Base-by-base conservation (phyloP, 306 rosid species). In the Vigna radiata region DNA sequence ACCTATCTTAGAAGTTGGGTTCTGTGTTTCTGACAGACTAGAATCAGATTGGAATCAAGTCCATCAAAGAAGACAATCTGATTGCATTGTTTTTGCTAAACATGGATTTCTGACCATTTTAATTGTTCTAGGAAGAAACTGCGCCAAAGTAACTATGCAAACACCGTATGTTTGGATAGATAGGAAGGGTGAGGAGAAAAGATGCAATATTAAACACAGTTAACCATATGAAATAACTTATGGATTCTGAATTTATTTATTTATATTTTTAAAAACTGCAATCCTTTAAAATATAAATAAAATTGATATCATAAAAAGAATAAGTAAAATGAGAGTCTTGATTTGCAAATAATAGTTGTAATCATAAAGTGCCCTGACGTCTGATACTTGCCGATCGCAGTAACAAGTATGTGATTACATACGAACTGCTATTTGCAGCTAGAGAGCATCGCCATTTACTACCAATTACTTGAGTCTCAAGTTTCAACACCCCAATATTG, bases 311-410 rank as follows among this genome's bases (percentile, higher is more conserved):
- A 23, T 65, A 27, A 75, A 25, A 44, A 59, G 18, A 25, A 4
- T 41, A 19, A 75, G 59, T 68, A 68, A 67, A 67, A 11, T 4
- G 23, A 73, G 47, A 33, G 27, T 62, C 17, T 62, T 62, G 48
- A 70, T 73, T 17, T 44, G 46, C 70, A 72, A 48, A 80, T 43
- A 70, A 76, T 36, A 66, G 74, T 14, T 67, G 68, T 41, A 73
- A 80, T 43, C 82, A 84, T 67, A 19, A 80, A 76, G 72, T 47
- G 58, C 2, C 43, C 44, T 13, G 67, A 21, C 79, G 66, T 58
- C 53, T 46, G 27, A 60, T 49, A 59, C 37, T 41, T 37, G 11
- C 62, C 23, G 46, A 47, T 75, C 48, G 63, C 16, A 23, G 23
- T 29, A 33, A 36, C 43, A 74, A 59, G 43, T 73, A 41, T 41